Evolutionary conservation across 225 moss, liverwort and hornwort species (phyloP), one percentile per base, ranked within the genome.

Genomic region (Bryoerythrophyllum caledonicum): DNA sequence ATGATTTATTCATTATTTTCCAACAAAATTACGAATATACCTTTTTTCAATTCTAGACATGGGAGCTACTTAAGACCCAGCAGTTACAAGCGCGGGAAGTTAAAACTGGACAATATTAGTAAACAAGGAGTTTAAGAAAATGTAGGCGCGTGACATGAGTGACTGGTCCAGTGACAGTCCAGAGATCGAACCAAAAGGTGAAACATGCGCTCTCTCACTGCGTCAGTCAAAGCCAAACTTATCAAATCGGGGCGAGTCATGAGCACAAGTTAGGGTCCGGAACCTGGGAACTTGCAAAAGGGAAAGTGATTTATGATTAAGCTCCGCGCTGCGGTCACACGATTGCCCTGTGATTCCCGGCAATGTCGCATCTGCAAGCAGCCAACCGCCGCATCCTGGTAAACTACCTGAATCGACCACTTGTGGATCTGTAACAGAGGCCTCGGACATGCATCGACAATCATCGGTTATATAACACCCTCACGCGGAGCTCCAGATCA

Each of bases 281-380:
- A 27, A 63, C 62, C n/a, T 40, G 40, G 71, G 34, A 78, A 14
- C 65, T 34, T 19, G 70, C 56, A 55, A 64, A 73, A 79, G 60
- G 34, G 25, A 8, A 48, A 10, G 49, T 49, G 38, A 59, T 14
- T 49, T 15, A 10, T 30, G 34, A 71, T 78, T 16, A 72, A 40
- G 30, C 78, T 61, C 78, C 78, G 71, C 71, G 63, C 78, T 78
- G 48, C 61, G 43, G 61, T 37, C 56, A 64, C 56, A 35, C 7
- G 44, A 78, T 65, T 65, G 64, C 62, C 53, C 71, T 72, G 78
- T 78, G 32, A 32, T 57, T 25, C 24, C 44, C 71, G 20, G 26
- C 58, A 71, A 78, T 56, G 13, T 72, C 72, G 66, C 66, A 49
- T 38, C 23, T 0, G 78, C 65, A 55, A 49, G 48, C 66, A 65